phyloP scores from a whole-genome alignment of 2,329 filamentous ascomycete species.

The Aspergillus luchuensis region DNA sequence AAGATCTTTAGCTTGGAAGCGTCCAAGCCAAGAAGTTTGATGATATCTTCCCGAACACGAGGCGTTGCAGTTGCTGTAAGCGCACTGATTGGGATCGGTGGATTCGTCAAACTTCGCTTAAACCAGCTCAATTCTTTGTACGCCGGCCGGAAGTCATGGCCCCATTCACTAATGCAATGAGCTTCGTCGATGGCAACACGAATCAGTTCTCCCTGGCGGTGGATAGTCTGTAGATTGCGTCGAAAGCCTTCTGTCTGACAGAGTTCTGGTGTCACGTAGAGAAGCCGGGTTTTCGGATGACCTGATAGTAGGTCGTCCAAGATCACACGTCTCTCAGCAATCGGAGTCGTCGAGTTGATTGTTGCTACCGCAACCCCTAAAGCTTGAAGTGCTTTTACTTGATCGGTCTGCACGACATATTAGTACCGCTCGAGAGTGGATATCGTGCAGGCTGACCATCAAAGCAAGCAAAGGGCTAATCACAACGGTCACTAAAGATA shows the following conservation, averaged over 20 bases:
- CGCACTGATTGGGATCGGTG: slow-evolving; percentile 86
- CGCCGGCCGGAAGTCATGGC: slow-evolving; percentile 91
- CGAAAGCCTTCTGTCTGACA: slow-evolving; percentile 79
- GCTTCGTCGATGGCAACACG: slow-evolving; percentile 91
- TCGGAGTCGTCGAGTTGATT: slow-evolving; percentile 79
- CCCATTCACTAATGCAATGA: slow-evolving; percentile 98
- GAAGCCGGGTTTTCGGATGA: slow-evolving; percentile 76
- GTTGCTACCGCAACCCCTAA: slow-evolving; percentile 78
- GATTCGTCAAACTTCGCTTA: slow-evolving; percentile 64
- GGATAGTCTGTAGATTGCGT: slow-evolving; percentile 68
- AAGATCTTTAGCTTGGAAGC: slow-evolving; percentile 68
- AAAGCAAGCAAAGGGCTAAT: slow-evolving; percentile 85
- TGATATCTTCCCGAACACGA: slow-evolving; percentile 78
- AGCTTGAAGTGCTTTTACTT: slow-evolving; percentile 76
- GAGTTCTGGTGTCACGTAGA: slow-evolving; percentile 92
- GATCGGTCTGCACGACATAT: slow-evolving; percentile 69
- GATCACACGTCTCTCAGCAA: slow-evolving; percentile 66
- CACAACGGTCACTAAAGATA: slow-evolving; percentile 75
- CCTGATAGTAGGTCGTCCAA: slow-evolving; percentile 82
- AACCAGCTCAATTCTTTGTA: slow-evolving; percentile 90
- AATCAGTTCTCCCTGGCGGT: slow-evolving; percentile 80
- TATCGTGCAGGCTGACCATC: slow-evolving; percentile 63
- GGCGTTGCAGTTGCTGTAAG: slow-evolving; percentile 88
- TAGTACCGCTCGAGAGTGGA: background rate
- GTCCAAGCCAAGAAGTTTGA: slow-evolving; percentile 71